A percentile compares a stretch with the other conserved stretches of the same genome.
Evolutionary conservation across 441 rosid species (phyloP).

Genomic region (Breynia disticha): DNA sequence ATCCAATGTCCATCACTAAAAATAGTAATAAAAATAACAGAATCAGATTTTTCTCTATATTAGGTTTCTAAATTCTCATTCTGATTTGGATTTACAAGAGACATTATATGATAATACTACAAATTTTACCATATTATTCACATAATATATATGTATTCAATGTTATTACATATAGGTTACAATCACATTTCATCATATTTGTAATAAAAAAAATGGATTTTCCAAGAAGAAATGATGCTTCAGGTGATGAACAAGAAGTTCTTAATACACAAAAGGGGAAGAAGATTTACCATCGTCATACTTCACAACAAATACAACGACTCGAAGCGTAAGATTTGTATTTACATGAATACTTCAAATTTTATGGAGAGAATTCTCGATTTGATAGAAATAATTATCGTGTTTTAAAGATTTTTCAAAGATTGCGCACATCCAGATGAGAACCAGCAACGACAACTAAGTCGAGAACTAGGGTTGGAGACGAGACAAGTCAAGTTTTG

Average conservation of each 20-base stretch:
- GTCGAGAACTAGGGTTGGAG: slow-evolving; percentile 42
- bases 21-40: too few relatives aligned
- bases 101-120: too few relatives aligned
- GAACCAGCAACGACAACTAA: slow-evolving; percentile 30
- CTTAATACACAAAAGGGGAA: slow-evolving; percentile 16
- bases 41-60: too few relatives aligned
- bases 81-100: too few relatives aligned
- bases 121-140: too few relatives aligned
- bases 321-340: slow-evolving; percentile 49
- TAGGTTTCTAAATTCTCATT: too few relatives aligned
- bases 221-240: slow-evolving; percentile 17
- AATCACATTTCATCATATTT: too few relatives aligned
- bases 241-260: slow-evolving; percentile 28
- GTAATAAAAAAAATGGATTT: slow-evolving; percentile 17
- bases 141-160: too few relatives aligned
- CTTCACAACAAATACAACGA: slow-evolving; percentile 31
- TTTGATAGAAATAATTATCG: neutral
- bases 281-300: slow-evolving; percentile 41
- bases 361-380: too few relatives aligned
- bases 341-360: too few relatives aligned
- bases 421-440: slow-evolving; percentile 65
- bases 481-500: slow-evolving; percentile 61
- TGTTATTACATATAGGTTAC: too few relatives aligned
- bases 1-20: too few relatives aligned
- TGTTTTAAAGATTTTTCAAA: slow-evolving; percentile 41